phyloP scores from a whole-genome alignment of 1,139 yeast species.

The Nakaseomyces nivariensis region DNA sequence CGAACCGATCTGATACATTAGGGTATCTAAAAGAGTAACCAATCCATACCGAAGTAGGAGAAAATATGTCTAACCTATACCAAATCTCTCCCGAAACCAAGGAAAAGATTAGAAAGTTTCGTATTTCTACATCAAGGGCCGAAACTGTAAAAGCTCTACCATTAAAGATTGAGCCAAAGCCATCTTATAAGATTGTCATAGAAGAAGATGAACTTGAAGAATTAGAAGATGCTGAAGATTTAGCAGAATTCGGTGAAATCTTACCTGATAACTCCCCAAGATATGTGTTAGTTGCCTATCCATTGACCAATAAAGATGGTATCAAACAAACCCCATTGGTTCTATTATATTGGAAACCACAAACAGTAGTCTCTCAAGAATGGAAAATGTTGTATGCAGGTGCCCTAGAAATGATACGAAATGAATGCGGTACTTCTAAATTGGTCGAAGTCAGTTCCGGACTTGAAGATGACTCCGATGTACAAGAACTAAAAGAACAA shows the following conservation, averaged over 20 bases:
- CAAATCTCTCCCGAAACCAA: slow-evolving; percentile 58
- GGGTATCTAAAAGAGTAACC: too few species aligned
- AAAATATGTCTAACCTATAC: slow-evolving; percentile 35
- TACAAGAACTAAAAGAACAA: slow-evolving; percentile 23
- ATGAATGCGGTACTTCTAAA: slow-evolving; percentile 49
- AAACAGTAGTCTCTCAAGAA: slow-evolving; percentile 62
- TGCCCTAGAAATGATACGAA: slow-evolving; percentile 69
- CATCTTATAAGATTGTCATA: slow-evolving; percentile 43
- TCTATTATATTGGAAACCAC: slow-evolving; percentile 76
- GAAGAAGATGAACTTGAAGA: slow-evolving; percentile 37
- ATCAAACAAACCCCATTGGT: slow-evolving; percentile 66
- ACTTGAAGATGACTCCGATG: slow-evolving; percentile 27
- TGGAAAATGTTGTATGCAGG: slow-evolving; percentile 84
- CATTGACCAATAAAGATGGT: slow-evolving; percentile 59
- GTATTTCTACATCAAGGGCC: slow-evolving; percentile 62
- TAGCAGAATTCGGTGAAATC: slow-evolving; percentile 60
- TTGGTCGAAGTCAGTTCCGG: slow-evolving; percentile 28
- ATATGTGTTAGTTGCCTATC: slow-evolving; percentile 68
- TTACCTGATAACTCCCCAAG: slow-evolving; percentile 79
- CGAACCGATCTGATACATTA: too few species aligned
- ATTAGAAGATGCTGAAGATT: slow-evolving; percentile 26
- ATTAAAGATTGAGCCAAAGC: slow-evolving; percentile 36
- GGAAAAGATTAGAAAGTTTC: slow-evolving; percentile 53
- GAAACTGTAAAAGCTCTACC: slow-evolving; percentile 54
- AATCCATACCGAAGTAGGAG: neutral